Base-by-base conservation (phyloP, 768 basidiomycete species). In the Lactifluus pinguis region DNA sequence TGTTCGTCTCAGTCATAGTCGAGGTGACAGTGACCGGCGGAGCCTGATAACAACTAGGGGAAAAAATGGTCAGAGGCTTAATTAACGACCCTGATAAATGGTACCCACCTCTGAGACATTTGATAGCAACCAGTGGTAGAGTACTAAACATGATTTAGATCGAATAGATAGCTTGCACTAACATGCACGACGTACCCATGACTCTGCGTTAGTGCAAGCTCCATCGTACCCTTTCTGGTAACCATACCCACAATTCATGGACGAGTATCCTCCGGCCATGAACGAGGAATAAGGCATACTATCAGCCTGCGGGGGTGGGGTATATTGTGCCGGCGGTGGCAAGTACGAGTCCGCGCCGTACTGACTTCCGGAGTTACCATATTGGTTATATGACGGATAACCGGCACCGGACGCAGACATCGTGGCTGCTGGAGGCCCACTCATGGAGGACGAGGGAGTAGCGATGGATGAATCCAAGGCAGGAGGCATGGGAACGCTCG, bases 161-260 rank as follows among this genome's bases (percentile, higher is more conserved):
- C 29, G 38, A 8, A n/a, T 53, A 30, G 52, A 42, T 57, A 1
- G 1, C 11, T 30, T 6, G 34, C 41, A 51, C 47, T 30, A 38
- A n/a, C 53, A n/a, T 39, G 13, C 29, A 55, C 6, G n/a, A 75
- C 79, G 62, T 67, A 86, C 85, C 86, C 87, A 88, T 55, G 78
- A 77, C 69, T 81, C 69, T 29, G 74, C 66, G 13, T 29, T 49
- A 21, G 71, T 61, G 70, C 87, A 89, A 51, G 74, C 76, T 38
- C 84, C 84, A 69, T 85, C 79, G 10, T 70, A 73, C 57, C 69
- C 71, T 72, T 85, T 86, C 51, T 71, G 66, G 68, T 83, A 84
- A 29, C 86, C 87, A 69, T 89, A 89, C 53, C 87, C 87, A 69
- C 87, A 89, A 64, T 78, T 72, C 70, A 88, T 72, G 69, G 76